phyloP scores from a whole-genome alignment of 148 eudicot species.

The Arctostaphylos glauca region DNA sequence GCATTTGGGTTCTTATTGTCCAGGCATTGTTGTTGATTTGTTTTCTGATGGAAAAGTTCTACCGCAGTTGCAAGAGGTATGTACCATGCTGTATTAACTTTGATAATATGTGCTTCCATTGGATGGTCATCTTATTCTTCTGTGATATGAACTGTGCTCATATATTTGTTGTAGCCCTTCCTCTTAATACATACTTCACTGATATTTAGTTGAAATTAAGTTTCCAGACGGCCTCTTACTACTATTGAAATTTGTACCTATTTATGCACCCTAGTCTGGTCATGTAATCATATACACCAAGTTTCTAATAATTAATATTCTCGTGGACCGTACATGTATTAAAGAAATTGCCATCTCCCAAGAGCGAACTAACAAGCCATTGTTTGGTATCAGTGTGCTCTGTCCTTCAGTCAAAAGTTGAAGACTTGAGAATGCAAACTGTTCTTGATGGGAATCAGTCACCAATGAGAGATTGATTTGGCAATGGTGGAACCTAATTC shows the following conservation, averaged over 20 bases:
- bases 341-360: background rate
- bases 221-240: background rate
- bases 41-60: slow-evolving; percentile 73
- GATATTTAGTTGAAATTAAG: background rate
- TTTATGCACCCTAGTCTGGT: background rate
- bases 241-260: background rate
- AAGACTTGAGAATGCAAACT: background rate
- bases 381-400: background rate
- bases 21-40: slow-evolving; percentile 80
- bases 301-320: background rate
- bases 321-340: background rate
- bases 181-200: background rate
- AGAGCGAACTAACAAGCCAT: background rate
- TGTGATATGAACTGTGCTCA: background rate
- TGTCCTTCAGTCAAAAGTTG: background rate
- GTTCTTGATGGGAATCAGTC: background rate
- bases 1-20: slow-evolving; percentile 7
- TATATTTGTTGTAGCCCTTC: background rate
- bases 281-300: background rate
- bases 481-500: background rate
- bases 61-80: slow-evolving; percentile 65
- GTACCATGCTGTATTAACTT: background rate
- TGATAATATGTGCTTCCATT: background rate
- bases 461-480: background rate
- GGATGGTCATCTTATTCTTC: background rate